Conservation (phyloP, 2,329 filamentous ascomycete genomes). For the Epichloe coenophiala region DNA sequence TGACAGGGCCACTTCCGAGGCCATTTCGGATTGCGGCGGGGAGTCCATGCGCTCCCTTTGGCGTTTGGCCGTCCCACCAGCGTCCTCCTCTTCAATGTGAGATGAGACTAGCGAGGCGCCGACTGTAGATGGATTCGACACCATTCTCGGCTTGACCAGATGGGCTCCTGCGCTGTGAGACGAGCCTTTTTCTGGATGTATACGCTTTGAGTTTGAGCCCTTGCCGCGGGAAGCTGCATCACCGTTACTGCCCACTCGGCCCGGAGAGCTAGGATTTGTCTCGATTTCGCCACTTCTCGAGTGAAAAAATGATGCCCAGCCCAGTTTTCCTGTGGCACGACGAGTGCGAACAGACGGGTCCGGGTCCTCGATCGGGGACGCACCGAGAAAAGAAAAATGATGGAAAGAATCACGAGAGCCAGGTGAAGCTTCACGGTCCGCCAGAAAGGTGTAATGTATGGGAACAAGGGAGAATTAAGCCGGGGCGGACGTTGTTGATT, state of each 20-base stretch:
- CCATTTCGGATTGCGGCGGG: constrained; percentile 13
- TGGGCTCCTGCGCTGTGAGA: constrained; percentile 15
- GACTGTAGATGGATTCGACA: constrained; percentile 13
- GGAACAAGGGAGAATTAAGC: constrained; percentile 12
- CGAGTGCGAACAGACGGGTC: constrained; percentile 5
- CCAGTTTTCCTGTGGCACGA: constrained; percentile 4
- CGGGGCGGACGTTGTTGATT: constrained; percentile 13
- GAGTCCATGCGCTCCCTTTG: constrained; percentile 10
- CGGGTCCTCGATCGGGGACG: constrained; percentile 12
- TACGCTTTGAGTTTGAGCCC: constrained; percentile 14
- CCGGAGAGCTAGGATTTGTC: constrained; percentile 9
- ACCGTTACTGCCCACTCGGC: constrained; percentile 10
- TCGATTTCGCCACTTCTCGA: constrained; percentile 19
- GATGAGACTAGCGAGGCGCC: constrained; percentile 11
- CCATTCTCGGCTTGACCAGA: constrained; percentile 24
- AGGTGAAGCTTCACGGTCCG: constrained; percentile 20
- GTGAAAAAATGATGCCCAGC: constrained; percentile 48
- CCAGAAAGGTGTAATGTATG: constrained; percentile 11
- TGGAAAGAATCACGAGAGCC: constrained; percentile 17
- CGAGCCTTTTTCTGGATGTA: constrained; percentile 11
- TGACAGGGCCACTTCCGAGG: constrained; percentile 21
- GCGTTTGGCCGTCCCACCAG: constrained; percentile 6
- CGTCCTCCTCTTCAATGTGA: constrained; percentile 12
- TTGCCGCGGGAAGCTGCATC: constrained; percentile 15
- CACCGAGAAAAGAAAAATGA: constrained; percentile 9